phyloP scores from a whole-genome alignment of 2,329 filamentous ascomycete genomes.

The Cadophora gregata region DNA sequence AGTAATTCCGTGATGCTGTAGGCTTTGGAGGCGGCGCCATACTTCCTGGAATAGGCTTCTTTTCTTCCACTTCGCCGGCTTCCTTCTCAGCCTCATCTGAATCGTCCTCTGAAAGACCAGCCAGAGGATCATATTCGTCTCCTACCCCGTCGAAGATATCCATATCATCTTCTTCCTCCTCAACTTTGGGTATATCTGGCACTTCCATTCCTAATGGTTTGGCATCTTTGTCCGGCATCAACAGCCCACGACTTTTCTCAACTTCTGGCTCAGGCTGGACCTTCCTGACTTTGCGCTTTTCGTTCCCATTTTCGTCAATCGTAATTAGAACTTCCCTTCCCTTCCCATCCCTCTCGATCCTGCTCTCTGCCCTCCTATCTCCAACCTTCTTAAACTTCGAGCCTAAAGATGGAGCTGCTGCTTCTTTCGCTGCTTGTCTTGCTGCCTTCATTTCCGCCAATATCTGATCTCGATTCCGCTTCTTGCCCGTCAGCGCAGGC shows the following conservation, averaged over 20 bases:
- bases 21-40: conserved; percentile 57
- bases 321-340: conserved; percentile 70
- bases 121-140: conserved; percentile 72
- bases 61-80: conserved; percentile 16
- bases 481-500: conserved; percentile 60
- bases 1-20: conserved; percentile 61
- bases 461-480: conserved; percentile 70
- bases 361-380: conserved; percentile 57
- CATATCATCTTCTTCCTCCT: conserved; percentile 59
- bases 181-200: conserved; percentile 58
- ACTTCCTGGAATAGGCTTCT: conserved; percentile 24
- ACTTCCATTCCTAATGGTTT: conserved; percentile 70
- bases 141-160: conserved; percentile 71
- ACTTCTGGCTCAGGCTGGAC: conserved; percentile 49
- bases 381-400: conserved; percentile 71
- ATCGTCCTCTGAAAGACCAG: conserved; percentile 56
- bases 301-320: conserved; percentile 68
- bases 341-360: conserved; percentile 65
- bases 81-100: conserved; percentile 47
- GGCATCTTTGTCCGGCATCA: conserved; percentile 59
- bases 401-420: conserved; percentile 58
- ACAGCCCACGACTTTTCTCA: conserved; percentile 50
- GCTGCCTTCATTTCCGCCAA: conserved; percentile 70
- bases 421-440: conserved; percentile 61
- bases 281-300: conserved; percentile 68